phyloP scores from a whole-genome alignment of 2,329 filamentous ascomycete genomes.

The Dactylellina leptospora region DNA sequence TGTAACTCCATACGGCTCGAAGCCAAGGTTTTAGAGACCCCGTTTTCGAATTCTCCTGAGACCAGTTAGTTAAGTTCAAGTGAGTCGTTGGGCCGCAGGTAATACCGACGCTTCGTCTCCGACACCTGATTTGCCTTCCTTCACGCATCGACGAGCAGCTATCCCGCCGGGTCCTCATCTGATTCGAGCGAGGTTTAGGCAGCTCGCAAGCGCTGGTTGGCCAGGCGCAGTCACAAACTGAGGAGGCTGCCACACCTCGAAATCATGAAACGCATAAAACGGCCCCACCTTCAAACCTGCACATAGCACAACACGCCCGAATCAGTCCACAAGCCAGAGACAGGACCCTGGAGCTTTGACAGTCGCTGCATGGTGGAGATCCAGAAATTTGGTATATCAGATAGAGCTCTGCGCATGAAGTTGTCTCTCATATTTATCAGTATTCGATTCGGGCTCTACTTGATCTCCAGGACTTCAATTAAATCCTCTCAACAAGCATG shows the following conservation, averaged over 20 bases:
- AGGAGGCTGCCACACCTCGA: constrained; percentile 13
- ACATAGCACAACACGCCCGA: constrained; percentile 26
- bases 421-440: too few species aligned
- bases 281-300: background rate
- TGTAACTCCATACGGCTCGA: too few species aligned
- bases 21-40: too few species aligned
- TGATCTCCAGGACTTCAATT: too few species aligned
- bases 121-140: constrained; percentile 6
- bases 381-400: too few species aligned
- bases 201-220: background rate
- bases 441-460: too few species aligned
- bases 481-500: too few species aligned
- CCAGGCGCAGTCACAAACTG: background rate
- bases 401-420: too few species aligned
- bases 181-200: too few species aligned
- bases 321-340: constrained; percentile 6
- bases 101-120: background rate
- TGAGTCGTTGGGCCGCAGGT: background rate
- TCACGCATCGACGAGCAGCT: constrained; percentile 14
- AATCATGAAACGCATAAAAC: constrained; percentile 30
- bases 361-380: too few species aligned
- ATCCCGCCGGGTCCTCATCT: background rate
- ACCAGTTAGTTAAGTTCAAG: background rate
- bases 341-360: background rate
- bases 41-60: background rate